Percentiles rank a stretch among this genome's conserved stretches.
Evolutionary conservation across 2,329 filamentous ascomycete species (phyloP).

Genomic region (Botrytis fragariae): DNA sequence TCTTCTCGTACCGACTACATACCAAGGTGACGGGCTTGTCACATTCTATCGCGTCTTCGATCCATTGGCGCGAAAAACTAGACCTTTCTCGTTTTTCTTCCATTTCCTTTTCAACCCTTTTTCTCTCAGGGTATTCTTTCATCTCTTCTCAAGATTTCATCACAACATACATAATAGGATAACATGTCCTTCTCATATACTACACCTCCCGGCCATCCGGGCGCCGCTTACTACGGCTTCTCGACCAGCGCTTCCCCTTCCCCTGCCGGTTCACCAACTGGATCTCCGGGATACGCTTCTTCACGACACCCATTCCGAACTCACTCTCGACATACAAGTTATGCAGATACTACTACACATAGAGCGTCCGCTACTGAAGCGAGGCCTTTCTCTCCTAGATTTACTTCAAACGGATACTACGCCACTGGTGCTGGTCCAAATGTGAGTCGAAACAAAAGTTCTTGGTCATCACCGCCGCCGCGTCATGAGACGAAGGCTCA

Average conservation of each 20-base stretch:
- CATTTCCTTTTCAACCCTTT: conserved; percentile 27
- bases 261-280: conserved; percentile 37
- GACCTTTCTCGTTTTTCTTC: conserved; percentile 11
- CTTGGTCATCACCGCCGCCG: conserved; percentile 34
- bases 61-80: conserved; percentile 17
- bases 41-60: conserved; percentile 34
- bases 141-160: conserved; percentile 14
- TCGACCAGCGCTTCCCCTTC: conserved; percentile 38
- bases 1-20: conserved; percentile 41
- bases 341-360: conserved; percentile 33
- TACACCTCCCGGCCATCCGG: conserved; percentile 34
- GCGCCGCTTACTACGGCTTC: conserved; percentile 34
- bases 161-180: conserved; percentile 33
- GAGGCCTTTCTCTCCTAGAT: conserved; percentile 39
- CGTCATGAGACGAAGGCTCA: conserved; percentile 35
- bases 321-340: conserved; percentile 37
- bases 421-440: conserved; percentile 41
- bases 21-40: conserved; percentile 40
- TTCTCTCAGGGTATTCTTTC: conserved; percentile 26
- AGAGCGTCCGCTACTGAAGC: conserved; percentile 29
- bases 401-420: conserved; percentile 40
- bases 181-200: conserved; percentile 37
- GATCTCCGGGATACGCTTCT: conserved; percentile 13
- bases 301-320: conserved; percentile 37
- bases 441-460: conserved; percentile 41